Conservation (phyloP, 1,139 yeast genomes). For the Pichia kudriavzevii region DNA sequence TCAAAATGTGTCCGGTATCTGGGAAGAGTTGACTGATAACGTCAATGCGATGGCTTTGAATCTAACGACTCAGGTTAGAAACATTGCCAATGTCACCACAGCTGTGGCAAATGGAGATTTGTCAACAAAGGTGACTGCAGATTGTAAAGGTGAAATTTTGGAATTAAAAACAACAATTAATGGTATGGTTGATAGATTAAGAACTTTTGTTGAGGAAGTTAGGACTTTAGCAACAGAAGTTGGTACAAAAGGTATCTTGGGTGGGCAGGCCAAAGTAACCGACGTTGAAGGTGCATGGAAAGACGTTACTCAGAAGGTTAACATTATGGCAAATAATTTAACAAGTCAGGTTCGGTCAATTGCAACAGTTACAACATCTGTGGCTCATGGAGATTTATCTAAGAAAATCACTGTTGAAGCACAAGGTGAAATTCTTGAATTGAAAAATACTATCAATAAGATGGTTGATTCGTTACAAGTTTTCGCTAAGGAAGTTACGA, state of each 20-base stretch:
- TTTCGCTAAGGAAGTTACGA: slow-evolving; percentile 80
- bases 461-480: slow-evolving; percentile 89
- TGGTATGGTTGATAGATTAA: slow-evolving; percentile 85
- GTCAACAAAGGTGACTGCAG: slow-evolving; percentile 79
- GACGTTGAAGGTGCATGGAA: slow-evolving; percentile 95
- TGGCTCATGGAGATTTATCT: slow-evolving; percentile 83
- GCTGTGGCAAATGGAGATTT: slow-evolving; percentile 91
- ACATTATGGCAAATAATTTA: slow-evolving; percentile 81
- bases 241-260: slow-evolving; percentile 82
- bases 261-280: slow-evolving; percentile 87
- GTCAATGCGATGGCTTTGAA: slow-evolving; percentile 89
- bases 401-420: slow-evolving; percentile 87
- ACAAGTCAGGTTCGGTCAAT: slow-evolving; percentile 86
- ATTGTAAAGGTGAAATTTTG: slow-evolving; percentile 81
- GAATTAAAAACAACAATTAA: slow-evolving; percentile 75
- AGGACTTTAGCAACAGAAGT: slow-evolving; percentile 83
- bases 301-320: slow-evolving; percentile 83
- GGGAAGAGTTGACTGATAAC: slow-evolving; percentile 84
- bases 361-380: slow-evolving; percentile 88
- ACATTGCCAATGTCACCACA: slow-evolving; percentile 84
- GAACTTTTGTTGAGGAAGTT: slow-evolving; percentile 82
- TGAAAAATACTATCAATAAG: slow-evolving; percentile 74
- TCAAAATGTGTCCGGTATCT: slow-evolving; percentile 78
- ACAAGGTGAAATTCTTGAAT: slow-evolving; percentile 75
- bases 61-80: slow-evolving; percentile 79